Evolutionary conservation across 768 basidiomycete species (phyloP).

Genomic region (Amanita rubescens): DNA sequence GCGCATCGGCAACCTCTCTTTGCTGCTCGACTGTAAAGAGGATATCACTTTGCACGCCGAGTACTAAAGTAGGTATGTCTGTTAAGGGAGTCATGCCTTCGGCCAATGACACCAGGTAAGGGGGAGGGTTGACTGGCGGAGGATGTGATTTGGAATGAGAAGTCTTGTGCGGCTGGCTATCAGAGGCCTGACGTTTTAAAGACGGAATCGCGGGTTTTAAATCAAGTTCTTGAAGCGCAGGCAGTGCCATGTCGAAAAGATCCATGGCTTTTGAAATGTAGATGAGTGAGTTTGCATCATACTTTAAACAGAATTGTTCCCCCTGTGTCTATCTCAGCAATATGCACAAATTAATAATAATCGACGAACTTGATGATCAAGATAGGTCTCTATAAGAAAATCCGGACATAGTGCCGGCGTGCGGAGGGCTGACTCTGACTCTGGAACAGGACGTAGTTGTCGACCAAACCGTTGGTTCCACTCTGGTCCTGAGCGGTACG

Average conservation of each 20-base stretch:
- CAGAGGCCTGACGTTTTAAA: constrained; percentile 15
- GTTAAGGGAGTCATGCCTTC: constrained; percentile 69
- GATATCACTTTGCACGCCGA: constrained; percentile 96
- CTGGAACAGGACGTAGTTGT: constrained; percentile 43
- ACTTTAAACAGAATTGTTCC: constrained; percentile 96
- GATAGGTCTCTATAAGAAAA: constrained; percentile 97
- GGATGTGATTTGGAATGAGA: constrained; percentile 66
- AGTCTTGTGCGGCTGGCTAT: constrained; percentile 24
- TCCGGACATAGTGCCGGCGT: constrained; percentile 88
- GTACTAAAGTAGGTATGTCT: constrained; percentile 73
- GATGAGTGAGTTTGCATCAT: constrained; percentile 98
- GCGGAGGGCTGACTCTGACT: constrained; percentile 27
- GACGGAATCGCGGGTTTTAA: constrained; percentile 30
- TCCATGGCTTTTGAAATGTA: constrained; percentile 99
- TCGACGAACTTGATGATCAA: constrained; percentile 86
- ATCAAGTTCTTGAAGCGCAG: constrained; percentile 64
- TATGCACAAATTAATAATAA: constrained; percentile 31
- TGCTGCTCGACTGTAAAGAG: constrained; percentile 97
- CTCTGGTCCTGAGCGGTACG: constrained; percentile 97
- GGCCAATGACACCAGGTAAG: constrained; percentile 71
- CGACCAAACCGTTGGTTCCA: constrained; percentile 99
- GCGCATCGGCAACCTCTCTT: constrained; percentile 86
- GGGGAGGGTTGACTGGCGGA: constrained; percentile 63
- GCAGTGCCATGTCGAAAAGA: constrained; percentile 87
- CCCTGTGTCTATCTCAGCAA: constrained; percentile 42